These are phyloP conservation scores for Mycena rosella DNA, from an alignment of 768 basidiomycete species.

Conservation along the genomic window DNA sequence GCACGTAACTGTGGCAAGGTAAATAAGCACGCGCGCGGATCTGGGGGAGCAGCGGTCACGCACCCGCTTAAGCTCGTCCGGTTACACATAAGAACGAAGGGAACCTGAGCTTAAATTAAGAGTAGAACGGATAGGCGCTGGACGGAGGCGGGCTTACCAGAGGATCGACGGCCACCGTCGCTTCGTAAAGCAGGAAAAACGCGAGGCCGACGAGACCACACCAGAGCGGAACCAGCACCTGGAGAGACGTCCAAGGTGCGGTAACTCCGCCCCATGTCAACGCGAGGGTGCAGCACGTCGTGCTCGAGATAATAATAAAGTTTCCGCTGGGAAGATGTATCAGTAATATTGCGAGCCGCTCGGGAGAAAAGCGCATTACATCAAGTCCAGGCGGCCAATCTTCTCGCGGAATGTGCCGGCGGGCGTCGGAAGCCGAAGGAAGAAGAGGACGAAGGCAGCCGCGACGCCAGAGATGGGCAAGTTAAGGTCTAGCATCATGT, in stretches of 20 bases:
- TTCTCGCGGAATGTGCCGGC: slow-evolving; percentile 48
- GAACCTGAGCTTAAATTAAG: slow-evolving; percentile 42
- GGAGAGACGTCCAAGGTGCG: slow-evolving; percentile 55
- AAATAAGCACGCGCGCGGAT: neutral
- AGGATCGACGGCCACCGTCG: slow-evolving; percentile 46
- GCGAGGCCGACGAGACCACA: slow-evolving; percentile 53
- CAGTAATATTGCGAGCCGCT: neutral
- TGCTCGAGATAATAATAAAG: slow-evolving; percentile 46
- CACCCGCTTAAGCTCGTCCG: slow-evolving; percentile 42
- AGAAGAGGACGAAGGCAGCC: slow-evolving; percentile 43
- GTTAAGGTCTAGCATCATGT: slow-evolving; percentile 49
- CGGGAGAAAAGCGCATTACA: slow-evolving; percentile 38
- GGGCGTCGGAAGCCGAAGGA: slow-evolving; percentile 51
- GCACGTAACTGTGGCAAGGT: slow-evolving; percentile 41
- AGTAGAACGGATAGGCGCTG: neutral
- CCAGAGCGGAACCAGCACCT: slow-evolving; percentile 56
- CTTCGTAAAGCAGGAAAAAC: slow-evolving; percentile 55
- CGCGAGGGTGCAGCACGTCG: slow-evolving; percentile 45
- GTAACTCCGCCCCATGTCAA: slow-evolving; percentile 59
- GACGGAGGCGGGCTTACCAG: slow-evolving; percentile 42
- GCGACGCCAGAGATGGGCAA: slow-evolving; percentile 49
- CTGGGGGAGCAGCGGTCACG: neutral
- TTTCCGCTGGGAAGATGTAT: slow-evolving; percentile 50
- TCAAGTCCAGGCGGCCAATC: slow-evolving; percentile 53
- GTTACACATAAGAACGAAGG: slow-evolving; percentile 47